Evolutionary conservation across 2,329 filamentous ascomycete genomes (phyloP), one percentile per base, ranked within the genome.

Genomic region (Fusarium sp.): DNA sequence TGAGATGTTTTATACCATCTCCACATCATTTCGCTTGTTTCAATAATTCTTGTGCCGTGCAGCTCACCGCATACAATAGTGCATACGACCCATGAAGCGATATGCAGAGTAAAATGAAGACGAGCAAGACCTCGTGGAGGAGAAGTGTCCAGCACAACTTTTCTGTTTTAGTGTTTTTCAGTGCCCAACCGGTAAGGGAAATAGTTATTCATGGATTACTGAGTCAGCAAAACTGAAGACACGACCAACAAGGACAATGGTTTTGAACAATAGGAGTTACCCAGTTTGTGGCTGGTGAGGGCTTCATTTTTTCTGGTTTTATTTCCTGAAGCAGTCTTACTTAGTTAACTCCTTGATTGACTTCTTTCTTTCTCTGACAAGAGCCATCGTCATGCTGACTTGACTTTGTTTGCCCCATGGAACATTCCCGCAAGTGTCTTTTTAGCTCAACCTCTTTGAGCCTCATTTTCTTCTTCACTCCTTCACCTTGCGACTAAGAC

Each of bases 31-130:
- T 73, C 71, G 71, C 71, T 74, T 74, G 60, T 45, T 54, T 49
- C 70, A 36, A 53, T 56, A 62, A 56, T 45, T 71, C 68, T 71
- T 71, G 70, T 73, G 56, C 64, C 44, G 35, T 44, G 47, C 59
- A 70, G 65, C 69, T 73, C 71, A 73, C 70, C 71, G 71, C 70
- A 73, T 68, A 42, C 47, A 36, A 63, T 42, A 59, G 44, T 70
- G 65, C 65, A 72, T 72, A 44, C n/a, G 29, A 38, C 62, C 53
- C 59, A 61, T 74, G 58, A 68, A 61, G 61, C 63, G 57, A 75
- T 69, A 75, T 75, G 73, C 73, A 73, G 31, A 55, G 57, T 71
- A 62, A 76, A 73, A 75, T 76, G 73, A 76, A 71, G 62, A 66
- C 60, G 45, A 58, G 63, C 61, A 66, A 64, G 31, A 44, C 27